Evolutionary conservation across 306 rosid genomes (phyloP).

Genomic region (Adenanthera pavonina): DNA sequence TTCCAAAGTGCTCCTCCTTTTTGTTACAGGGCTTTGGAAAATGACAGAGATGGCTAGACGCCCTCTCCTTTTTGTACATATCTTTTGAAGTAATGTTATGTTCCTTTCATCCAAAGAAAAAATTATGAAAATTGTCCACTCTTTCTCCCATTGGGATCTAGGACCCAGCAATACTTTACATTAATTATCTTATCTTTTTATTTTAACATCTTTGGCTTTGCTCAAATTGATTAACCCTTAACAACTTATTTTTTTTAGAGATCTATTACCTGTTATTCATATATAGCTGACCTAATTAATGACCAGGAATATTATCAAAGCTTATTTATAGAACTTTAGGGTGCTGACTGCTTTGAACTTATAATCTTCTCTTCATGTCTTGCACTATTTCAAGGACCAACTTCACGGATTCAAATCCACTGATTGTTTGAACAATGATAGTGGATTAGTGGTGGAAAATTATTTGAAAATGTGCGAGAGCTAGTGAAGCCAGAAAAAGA

Average conservation of each 20-base stretch:
- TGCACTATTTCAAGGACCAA: background rate
- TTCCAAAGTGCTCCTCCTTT: too few relatives aligned
- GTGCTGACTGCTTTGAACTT: constrained; percentile 18
- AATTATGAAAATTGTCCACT: background rate
- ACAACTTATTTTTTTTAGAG: background rate
- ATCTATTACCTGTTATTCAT: background rate
- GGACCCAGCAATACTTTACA: background rate
- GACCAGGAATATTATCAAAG: background rate
- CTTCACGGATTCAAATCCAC: background rate
- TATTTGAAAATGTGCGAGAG: background rate
- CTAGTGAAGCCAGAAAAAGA: constrained; percentile 1
- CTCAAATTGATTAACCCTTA: background rate
- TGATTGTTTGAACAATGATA: background rate
- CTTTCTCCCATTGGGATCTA: background rate
- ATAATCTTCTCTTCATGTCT: background rate
- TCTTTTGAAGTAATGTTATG: too few relatives aligned
- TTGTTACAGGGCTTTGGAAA: too few relatives aligned
- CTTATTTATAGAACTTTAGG: constrained; percentile 13
- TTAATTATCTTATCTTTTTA: background rate
- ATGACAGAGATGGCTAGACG: too few relatives aligned
- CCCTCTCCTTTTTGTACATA: too few relatives aligned
- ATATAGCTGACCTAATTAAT: background rate
- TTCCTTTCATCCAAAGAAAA: too few relatives aligned
- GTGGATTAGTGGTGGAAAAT: background rate
- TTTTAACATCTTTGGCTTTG: background rate